Percentiles rank a stretch among this genome's conserved stretches.
These are phyloP conservation scores for Gypsophila paniculata DNA, from an alignment of 179 eudicot genomes.

Conservation along the genomic window DNA sequence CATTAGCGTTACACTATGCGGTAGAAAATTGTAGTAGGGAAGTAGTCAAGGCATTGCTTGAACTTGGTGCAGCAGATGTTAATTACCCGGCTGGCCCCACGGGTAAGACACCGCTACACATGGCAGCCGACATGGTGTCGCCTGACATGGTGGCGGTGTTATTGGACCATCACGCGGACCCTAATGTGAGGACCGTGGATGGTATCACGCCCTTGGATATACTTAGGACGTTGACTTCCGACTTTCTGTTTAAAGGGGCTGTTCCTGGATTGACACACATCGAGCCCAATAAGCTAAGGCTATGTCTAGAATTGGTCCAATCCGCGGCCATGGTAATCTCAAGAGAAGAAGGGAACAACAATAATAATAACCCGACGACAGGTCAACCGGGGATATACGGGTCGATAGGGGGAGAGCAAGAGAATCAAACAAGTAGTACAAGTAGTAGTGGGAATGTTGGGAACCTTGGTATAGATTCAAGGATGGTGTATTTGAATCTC, in stretches of 20 bases:
- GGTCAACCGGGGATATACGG: constrained; percentile 39
- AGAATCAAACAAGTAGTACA: constrained; percentile 33
- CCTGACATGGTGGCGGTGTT: constrained; percentile 96
- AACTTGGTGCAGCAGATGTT: constrained; percentile 85
- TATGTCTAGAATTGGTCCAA: constrained; percentile 80
- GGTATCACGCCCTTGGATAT: constrained; percentile 82
- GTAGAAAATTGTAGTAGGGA: constrained; percentile 84
- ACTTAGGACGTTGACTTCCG: constrained; percentile 70
- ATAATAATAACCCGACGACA: background rate
- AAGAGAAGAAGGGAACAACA: constrained; percentile 55
- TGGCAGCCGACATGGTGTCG: constrained; percentile 93
- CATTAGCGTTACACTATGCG: constrained; percentile 76
- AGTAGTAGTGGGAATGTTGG: constrained; percentile 38
- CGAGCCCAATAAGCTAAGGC: constrained; percentile 82
- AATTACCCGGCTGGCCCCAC: constrained; percentile 72
- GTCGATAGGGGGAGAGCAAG: constrained; percentile 35
- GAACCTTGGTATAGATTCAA: constrained; percentile 52
- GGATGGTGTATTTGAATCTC: constrained; percentile 75
- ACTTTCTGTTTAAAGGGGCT: constrained; percentile 80
- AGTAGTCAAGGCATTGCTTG: constrained; percentile 85
- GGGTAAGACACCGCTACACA: constrained; percentile 77
- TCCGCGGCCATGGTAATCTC: constrained; percentile 93
- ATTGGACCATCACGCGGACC: constrained; percentile 93
- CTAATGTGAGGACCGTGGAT: constrained; percentile 74
- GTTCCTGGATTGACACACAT: constrained; percentile 78